Conservation (phyloP, 2,329 filamentous ascomycete species). For the Apiospora rasikravindrae region DNA sequence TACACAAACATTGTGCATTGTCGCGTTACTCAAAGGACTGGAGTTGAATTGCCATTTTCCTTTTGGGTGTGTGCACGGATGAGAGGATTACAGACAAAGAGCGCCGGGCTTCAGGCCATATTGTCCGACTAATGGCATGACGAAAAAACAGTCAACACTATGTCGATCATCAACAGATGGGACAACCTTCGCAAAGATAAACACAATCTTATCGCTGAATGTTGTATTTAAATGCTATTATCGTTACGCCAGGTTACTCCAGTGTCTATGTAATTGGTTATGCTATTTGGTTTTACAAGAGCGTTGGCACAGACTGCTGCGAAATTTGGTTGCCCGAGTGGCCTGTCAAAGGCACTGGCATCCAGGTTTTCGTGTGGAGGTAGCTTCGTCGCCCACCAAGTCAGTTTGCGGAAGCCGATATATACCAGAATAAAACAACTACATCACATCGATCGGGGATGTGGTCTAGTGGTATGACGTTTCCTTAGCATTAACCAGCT, state of each 20-base stretch:
- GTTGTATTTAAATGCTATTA: no score
- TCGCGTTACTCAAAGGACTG: no score
- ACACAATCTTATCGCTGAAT: no score
- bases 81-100: no score
- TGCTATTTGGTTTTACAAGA: background rate
- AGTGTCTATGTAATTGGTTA: background rate
- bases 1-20: no score
- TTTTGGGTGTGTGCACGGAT: no score
- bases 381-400: background rate
- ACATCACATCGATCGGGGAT: background rate
- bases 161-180: no score
- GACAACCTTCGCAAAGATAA: no score
- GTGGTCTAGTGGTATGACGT: constrained; percentile 19
- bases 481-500: constrained; percentile 13
- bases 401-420: background rate
- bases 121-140: background rate
- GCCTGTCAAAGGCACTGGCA: no score
- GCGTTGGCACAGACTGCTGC: background rate
- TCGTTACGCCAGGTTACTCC: no score
- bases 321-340: background rate
- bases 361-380: background rate
- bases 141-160: background rate
- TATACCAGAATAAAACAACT: background rate
- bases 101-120: no score
- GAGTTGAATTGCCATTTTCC: no score